Evolutionary conservation across 2,329 filamentous ascomycete species (phyloP).

Genomic region (Sordariomycetes sp.): DNA sequence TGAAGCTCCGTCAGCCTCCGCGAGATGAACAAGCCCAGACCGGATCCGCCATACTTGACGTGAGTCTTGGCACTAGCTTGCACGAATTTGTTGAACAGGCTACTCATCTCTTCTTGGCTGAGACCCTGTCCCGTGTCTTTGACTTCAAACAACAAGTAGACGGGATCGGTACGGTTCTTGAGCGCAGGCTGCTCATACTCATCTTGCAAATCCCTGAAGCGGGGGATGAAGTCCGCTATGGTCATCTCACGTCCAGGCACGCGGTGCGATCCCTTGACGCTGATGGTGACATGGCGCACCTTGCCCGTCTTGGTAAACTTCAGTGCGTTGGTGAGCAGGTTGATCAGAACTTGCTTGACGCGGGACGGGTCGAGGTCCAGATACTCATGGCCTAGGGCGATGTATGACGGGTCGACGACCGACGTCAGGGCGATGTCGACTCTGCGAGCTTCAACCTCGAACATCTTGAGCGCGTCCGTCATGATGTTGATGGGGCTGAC

Average conservation of each 20-base stretch:
- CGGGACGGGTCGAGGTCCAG: slow-evolving; percentile 63
- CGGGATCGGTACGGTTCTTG: slow-evolving; percentile 29
- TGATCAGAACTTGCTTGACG: slow-evolving; percentile 71
- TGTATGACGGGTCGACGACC: slow-evolving; percentile 52
- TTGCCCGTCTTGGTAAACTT: slow-evolving; percentile 66
- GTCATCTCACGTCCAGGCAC: slow-evolving; percentile 29
- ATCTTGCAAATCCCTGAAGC: slow-evolving; percentile 34
- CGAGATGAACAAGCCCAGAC: slow-evolving; percentile 71
- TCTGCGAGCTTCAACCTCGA: slow-evolving; percentile 63
- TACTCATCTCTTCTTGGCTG: slow-evolving; percentile 60
- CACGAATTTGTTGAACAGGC: slow-evolving; percentile 70
- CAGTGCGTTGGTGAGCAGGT: slow-evolving; percentile 71
- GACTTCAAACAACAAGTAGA: slow-evolving; percentile 65
- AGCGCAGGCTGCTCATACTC: slow-evolving; percentile 24
- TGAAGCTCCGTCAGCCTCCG: slow-evolving; percentile 72
- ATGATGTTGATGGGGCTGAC: slow-evolving; percentile 60
- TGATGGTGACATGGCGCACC: slow-evolving; percentile 43
- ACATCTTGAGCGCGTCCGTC: slow-evolving; percentile 64
- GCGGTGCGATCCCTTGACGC: slow-evolving; percentile 31
- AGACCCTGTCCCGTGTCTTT: slow-evolving; percentile 70
- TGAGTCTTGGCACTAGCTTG: slow-evolving; percentile 70
- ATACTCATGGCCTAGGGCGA: slow-evolving; percentile 49
- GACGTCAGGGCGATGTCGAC: slow-evolving; percentile 60
- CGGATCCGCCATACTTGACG: slow-evolving; percentile 70
- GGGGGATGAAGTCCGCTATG: slow-evolving; percentile 53